Evolutionary conservation across 768 basidiomycete species (phyloP).

Genomic region (Clitopilus hobsonii): DNA sequence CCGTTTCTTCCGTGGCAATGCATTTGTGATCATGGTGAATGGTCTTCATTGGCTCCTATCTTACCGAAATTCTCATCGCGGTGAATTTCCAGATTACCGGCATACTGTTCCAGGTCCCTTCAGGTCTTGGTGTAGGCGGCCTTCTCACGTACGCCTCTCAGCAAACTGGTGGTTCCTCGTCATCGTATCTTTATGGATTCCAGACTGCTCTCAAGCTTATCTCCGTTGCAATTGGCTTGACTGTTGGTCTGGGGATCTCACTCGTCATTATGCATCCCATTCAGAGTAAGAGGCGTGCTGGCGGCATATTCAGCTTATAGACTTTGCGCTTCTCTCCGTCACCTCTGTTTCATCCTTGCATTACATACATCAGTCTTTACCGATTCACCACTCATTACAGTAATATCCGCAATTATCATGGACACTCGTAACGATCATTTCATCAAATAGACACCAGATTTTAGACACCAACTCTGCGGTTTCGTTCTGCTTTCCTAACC

Average conservation of each 20-base stretch:
- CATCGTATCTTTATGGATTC: slow-evolving; percentile 67
- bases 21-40: slow-evolving; percentile 78
- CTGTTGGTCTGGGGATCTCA: slow-evolving; percentile 73
- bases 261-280: slow-evolving; percentile 64
- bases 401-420: no score
- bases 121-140: slow-evolving; percentile 76
- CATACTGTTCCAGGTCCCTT: slow-evolving; percentile 82
- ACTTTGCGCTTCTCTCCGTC: background rate
- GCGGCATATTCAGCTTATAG: slow-evolving; percentile 60
- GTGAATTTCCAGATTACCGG: slow-evolving; percentile 51
- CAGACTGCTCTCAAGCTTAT: slow-evolving; percentile 73
- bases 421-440: no score
- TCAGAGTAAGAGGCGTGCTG: slow-evolving; percentile 50
- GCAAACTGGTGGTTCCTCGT: slow-evolving; percentile 44
- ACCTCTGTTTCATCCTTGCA: background rate
- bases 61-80: background rate
- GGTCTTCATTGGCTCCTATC: background rate
- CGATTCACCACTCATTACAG: no score
- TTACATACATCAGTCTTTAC: no score
- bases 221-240: slow-evolving; percentile 72
- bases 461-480: no score
- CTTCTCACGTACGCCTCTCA: slow-evolving; percentile 66
- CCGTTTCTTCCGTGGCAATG: slow-evolving; percentile 65
- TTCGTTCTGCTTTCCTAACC: no score
- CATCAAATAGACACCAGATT: no score